Evolutionary conservation across 2,329 filamentous ascomycete genomes (phyloP).

Genomic region (Xylariaceae sp.): DNA sequence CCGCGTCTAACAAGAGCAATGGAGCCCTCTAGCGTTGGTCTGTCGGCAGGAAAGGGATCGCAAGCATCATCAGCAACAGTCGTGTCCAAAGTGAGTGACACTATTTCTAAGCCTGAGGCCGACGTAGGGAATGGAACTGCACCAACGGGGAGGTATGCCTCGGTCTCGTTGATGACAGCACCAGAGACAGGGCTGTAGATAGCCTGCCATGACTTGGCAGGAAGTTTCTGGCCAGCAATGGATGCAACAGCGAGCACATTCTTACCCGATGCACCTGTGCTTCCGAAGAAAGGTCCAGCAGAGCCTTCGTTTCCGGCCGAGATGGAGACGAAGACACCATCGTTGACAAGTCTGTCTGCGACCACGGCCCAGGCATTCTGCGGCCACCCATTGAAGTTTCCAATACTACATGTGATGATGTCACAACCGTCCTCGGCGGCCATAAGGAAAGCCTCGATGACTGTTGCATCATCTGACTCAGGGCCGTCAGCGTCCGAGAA

Average conservation of each 20-base stretch:
- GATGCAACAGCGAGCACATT: constrained; percentile 46
- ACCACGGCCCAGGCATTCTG: constrained; percentile 39
- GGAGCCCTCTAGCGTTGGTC: background rate
- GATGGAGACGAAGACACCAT: constrained; percentile 49
- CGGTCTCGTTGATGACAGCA: constrained; percentile 22
- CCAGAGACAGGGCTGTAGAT: constrained; percentile 26
- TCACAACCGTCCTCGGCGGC: constrained; percentile 39
- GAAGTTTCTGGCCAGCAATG: constrained; percentile 32
- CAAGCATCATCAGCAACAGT: constrained; percentile 28
- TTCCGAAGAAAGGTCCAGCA: constrained; percentile 46
- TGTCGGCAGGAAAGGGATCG: constrained; percentile 19
- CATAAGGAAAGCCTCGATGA: constrained; percentile 36
- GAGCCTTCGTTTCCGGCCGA: constrained; percentile 52
- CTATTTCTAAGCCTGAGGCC: constrained; percentile 35
- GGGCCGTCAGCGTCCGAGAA: constrained; percentile 20
- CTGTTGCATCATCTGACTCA: constrained; percentile 23
- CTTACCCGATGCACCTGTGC: constrained; percentile 39
- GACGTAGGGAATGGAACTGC: constrained; percentile 33
- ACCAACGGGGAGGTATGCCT: constrained; percentile 35
- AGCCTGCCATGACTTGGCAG: constrained; percentile 30
- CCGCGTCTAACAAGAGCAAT: background rate
- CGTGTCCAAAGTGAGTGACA: constrained; percentile 28
- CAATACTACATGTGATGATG: constrained; percentile 43
- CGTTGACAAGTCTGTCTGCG: constrained; percentile 39
- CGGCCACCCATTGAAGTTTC: constrained; percentile 36